A percentile compares a stretch with the other conserved stretches of the same genome.
Conservation (phyloP, 2,329 filamentous ascomycete species). For the Phialophora verrucosa region DNA sequence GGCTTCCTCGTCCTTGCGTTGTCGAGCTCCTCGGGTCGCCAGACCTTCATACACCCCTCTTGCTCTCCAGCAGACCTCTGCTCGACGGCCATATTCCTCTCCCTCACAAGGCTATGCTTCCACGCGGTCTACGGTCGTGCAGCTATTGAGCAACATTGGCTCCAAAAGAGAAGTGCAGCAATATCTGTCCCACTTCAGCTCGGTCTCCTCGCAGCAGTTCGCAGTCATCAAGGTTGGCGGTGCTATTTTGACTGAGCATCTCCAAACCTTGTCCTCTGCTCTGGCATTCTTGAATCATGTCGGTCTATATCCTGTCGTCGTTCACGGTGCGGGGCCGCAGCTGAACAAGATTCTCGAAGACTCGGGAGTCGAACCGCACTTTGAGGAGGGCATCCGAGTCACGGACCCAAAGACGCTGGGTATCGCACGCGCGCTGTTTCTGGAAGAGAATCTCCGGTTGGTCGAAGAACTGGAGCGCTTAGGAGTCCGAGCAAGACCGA, state of each 20-base stretch:
- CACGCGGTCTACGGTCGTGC: slow-evolving; percentile 81
- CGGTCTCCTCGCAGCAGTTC: slow-evolving; percentile 94
- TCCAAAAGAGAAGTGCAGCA: slow-evolving; percentile 96
- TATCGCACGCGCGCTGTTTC: slow-evolving; percentile 87
- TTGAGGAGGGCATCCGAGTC: slow-evolving; percentile 93
- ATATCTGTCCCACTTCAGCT: slow-evolving; percentile 96
- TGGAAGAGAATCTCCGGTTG: slow-evolving; percentile 93
- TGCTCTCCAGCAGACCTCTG: slow-evolving; percentile 21
- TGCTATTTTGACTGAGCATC: slow-evolving; percentile 91
- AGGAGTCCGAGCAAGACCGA: slow-evolving; percentile 85
- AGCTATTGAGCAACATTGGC: slow-evolving; percentile 91
- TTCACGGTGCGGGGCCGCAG: slow-evolving; percentile 94
- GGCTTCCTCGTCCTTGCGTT: slow-evolving; percentile 27
- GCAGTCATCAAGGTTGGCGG: slow-evolving; percentile 98
- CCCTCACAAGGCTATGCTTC: slow-evolving; percentile 60
- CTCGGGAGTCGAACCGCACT: slow-evolving; percentile 91
- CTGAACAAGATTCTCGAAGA: slow-evolving; percentile 89
- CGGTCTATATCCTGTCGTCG: slow-evolving; percentile 90
- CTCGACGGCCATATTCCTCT: slow-evolving; percentile 53
- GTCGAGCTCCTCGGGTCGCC: slow-evolving; percentile 39
- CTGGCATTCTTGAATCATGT: slow-evolving; percentile 93
- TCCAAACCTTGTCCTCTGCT: slow-evolving; percentile 87
- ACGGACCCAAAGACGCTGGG: slow-evolving; percentile 95
- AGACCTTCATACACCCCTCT: slow-evolving; percentile 45
- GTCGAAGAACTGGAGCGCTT: slow-evolving; percentile 87